phyloP scores from a whole-genome alignment of 306 rosid genomes.

The Cucumis hystrix region DNA sequence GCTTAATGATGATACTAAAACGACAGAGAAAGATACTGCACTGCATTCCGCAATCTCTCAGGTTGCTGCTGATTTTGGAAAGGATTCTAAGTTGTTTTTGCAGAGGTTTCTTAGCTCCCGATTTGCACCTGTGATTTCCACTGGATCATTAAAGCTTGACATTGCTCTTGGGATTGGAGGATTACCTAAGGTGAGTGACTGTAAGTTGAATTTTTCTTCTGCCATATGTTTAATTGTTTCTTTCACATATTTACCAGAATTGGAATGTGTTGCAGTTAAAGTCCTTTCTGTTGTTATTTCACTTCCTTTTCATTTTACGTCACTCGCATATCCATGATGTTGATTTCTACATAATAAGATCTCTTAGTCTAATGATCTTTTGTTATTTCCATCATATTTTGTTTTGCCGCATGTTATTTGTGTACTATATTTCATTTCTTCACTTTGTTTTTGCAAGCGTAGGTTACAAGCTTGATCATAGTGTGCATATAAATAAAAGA shows the following conservation, averaged over 20 bases:
- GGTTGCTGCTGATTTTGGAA: slow-evolving; percentile 53
- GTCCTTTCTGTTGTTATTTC: background rate
- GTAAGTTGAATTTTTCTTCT: background rate
- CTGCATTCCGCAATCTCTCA: slow-evolving; percentile 48
- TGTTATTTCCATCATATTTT: background rate
- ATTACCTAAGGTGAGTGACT: slow-evolving; percentile 50
- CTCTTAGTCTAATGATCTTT: background rate
- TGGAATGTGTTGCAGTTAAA: background rate
- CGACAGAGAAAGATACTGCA: slow-evolving; percentile 45
- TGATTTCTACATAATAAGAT: background rate
- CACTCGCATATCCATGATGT: background rate
- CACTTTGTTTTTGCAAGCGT: background rate
- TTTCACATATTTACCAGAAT: background rate
- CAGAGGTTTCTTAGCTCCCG: slow-evolving; percentile 39
- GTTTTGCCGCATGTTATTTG: background rate
- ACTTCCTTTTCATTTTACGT: background rate
- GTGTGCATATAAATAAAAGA: background rate
- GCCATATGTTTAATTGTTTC: background rate
- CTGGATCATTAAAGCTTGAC: slow-evolving; percentile 81
- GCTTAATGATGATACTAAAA: slow-evolving; percentile 40
- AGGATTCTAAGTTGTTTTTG: slow-evolving; percentile 49
- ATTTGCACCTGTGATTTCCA: slow-evolving; percentile 42
- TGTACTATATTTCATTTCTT: background rate
- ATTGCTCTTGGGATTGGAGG: slow-evolving; percentile 82
- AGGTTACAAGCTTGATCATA: background rate